phyloP scores from a whole-genome alignment of 768 basidiomycete species.

The Artomyces pyxidatus region DNA sequence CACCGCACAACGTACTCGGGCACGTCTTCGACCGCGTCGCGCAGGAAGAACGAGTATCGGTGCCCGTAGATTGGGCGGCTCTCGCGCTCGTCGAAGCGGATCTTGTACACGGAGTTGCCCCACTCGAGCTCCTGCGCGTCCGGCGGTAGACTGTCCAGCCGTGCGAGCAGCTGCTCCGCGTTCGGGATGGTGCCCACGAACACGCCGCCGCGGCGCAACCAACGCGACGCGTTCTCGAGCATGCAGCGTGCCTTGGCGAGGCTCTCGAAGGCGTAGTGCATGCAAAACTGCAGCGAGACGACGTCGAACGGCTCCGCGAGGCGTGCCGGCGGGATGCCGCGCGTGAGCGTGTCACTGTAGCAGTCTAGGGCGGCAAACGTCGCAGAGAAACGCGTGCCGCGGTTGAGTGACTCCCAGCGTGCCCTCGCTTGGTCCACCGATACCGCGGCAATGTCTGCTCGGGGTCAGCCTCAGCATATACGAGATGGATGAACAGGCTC shows the following conservation, averaged over 20 bases:
- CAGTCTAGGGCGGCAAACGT: constrained; percentile 85
- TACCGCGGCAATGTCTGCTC: constrained; percentile 76
- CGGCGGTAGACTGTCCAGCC: constrained; percentile 60
- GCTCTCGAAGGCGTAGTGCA: constrained; percentile 99
- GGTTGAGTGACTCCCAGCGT: constrained; percentile 50
- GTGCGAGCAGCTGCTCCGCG: constrained; percentile 65
- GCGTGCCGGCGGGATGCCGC: constrained; percentile 54
- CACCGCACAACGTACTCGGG: constrained; percentile 97
- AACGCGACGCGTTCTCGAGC: constrained; percentile 81
- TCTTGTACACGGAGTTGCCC: constrained; percentile 85
- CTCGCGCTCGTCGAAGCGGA: constrained; percentile 73
- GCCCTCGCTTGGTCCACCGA: constrained; percentile 84
- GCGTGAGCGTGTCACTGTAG: constrained; percentile 64
- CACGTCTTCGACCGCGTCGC: constrained; percentile 94
- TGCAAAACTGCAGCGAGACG: constrained; percentile 98
- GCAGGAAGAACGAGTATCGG: constrained; percentile 87
- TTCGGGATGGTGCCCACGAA: constrained; percentile 98
- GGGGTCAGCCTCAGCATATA: constrained; percentile 1
- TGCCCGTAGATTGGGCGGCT: constrained; percentile 72
- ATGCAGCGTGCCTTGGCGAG: constrained; percentile 80
- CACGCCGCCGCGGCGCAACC: constrained; percentile 77
- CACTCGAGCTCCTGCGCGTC: constrained; percentile 68
- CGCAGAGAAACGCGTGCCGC: constrained; percentile 58
- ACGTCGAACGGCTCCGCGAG: constrained; percentile 78
- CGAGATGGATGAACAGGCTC: constrained; percentile 19